A percentile compares a stretch with the other conserved stretches of the same genome.
Conservation (phyloP, 768 basidiomycete species). For the Russula abietina region DNA sequence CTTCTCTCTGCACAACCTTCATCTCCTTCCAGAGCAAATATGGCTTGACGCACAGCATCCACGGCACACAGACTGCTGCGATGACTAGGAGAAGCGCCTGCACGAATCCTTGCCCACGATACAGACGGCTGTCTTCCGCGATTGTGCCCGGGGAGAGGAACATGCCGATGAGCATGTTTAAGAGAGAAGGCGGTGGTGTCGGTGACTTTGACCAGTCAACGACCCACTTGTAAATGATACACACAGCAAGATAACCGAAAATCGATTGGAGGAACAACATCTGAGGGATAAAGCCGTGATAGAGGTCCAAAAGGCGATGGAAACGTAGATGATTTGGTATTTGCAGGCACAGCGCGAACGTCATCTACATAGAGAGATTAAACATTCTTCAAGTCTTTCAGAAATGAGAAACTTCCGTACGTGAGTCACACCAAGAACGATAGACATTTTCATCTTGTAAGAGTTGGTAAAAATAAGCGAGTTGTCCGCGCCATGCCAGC, state of each 20-base stretch:
- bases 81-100: conserved; percentile 73
- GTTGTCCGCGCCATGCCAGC: conserved; percentile 93
- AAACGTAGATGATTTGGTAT: conserved; percentile 93
- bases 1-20: conserved; percentile 73
- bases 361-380: conserved; percentile 65
- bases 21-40: conserved; percentile 89
- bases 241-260: conserved; percentile 91
- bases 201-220: conserved; percentile 78
- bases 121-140: conserved; percentile 62
- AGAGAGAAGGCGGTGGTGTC: conserved; percentile 74
- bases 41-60: conserved; percentile 89
- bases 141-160: conserved; percentile 86
- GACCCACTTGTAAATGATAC: conserved; percentile 96
- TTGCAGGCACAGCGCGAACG: conserved; percentile 94
- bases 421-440: conserved; percentile 93
- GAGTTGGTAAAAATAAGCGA: conserved; percentile 92
- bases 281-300: conserved; percentile 93
- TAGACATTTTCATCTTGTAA: conserved; percentile 99
- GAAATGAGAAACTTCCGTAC: conserved; percentile 42
- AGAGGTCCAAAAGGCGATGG: conserved; percentile 81
- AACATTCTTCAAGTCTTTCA: neutral
- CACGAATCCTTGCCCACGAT: conserved; percentile 78
- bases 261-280: conserved; percentile 97
- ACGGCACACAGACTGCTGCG: conserved; percentile 87
- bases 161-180: conserved; percentile 97